Evolutionary conservation across 805 yeast genomes (phyloP).

Genomic region (Barnettozyma populi): DNA sequence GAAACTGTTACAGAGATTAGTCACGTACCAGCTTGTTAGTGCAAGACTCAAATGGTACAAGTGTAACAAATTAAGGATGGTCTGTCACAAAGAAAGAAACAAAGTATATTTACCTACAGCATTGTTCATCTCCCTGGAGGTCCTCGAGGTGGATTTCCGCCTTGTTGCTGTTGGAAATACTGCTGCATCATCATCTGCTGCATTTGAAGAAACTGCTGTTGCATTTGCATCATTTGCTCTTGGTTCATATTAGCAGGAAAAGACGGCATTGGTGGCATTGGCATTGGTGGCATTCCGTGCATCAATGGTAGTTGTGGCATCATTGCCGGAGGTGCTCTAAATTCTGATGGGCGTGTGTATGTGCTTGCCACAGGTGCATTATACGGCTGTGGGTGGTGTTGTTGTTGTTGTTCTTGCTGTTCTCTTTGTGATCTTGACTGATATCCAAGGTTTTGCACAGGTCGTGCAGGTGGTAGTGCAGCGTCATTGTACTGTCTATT

Average conservation of each 20-base stretch:
- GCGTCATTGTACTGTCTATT: neutral
- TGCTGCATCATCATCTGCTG: constrained; percentile 27
- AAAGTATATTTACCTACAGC: too few relatives aligned
- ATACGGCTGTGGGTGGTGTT: constrained; percentile 2
- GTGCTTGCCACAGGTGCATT: neutral
- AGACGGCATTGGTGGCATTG: constrained; percentile 11
- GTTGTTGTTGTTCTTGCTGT: constrained; percentile 4
- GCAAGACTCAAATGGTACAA: too few relatives aligned
- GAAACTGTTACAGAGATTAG: too few relatives aligned
- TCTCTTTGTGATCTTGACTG: constrained; percentile 25
- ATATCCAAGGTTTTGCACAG: constrained; percentile 9
- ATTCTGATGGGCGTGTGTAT: constrained; percentile 6
- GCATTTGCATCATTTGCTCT: constrained; percentile 23
- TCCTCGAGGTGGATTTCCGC: constrained; percentile 25
- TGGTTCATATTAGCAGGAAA: constrained; percentile 26
- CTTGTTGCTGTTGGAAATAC: constrained; percentile 10
- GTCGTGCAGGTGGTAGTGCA: neutral
- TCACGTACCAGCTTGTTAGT: too few relatives aligned
- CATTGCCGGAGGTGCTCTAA: constrained; percentile 16
- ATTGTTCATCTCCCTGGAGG: neutral
- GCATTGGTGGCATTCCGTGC: constrained; percentile 17
- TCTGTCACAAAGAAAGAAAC: too few relatives aligned
- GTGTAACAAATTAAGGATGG: too few relatives aligned
- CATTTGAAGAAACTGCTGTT: constrained; percentile 28
- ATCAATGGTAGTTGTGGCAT: constrained; percentile 5